Evolutionary conservation across 768 basidiomycete genomes (phyloP), one percentile per base, ranked within the genome.

Genomic region (Polyporus arcularius): DNA sequence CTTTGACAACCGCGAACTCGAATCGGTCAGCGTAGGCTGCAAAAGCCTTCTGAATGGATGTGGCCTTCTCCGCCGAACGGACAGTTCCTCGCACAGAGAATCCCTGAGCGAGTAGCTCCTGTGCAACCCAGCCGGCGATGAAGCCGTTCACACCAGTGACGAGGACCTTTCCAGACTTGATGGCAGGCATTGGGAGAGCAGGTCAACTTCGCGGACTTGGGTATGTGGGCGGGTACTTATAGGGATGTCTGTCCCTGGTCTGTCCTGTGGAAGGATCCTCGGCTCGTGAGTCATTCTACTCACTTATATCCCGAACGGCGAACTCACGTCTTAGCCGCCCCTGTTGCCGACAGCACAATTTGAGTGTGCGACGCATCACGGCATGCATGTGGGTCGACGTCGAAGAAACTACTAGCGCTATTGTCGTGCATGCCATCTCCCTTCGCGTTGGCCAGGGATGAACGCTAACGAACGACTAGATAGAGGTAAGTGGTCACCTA

Each of bases 1-100:
- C 90, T 45, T 83, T 79, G 0, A 93, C 89, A n/a, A 90, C 74
- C n/a, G 82, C 82, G 43, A 85, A 72, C 61, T 88, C 84, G 60
- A 91, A 83, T 43, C 76, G 80, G 58, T 82, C 81, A 0, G 80
- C 85, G 57, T 81, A 79, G 0, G 73, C 67, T 4, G 77, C 74
- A 70, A 89, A 87, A 53, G 78, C 62, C 21, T 85, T 76, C 55
- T 74, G 71, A 59, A 92, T 72, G 65, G 82, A 81, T 1, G 80
- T 72, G 2, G 82, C 85, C 69, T 91, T 92, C 11, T 74, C 73
- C 3, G 66, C 64, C 1, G 83, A 82, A 11, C 91, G 82, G 7
- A 88, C 88, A 0, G 88, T 85, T 0, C 86, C 88, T 8, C 86
- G 80, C 26, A 88, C 84, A 8, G 74, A 61, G 66, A 84, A 90